A percentile compares a stretch with the other conserved stretches of the same genome.
Evolutionary conservation across 2,329 filamentous ascomycete species (phyloP).

Genomic region (Sporothrix phasma): DNA sequence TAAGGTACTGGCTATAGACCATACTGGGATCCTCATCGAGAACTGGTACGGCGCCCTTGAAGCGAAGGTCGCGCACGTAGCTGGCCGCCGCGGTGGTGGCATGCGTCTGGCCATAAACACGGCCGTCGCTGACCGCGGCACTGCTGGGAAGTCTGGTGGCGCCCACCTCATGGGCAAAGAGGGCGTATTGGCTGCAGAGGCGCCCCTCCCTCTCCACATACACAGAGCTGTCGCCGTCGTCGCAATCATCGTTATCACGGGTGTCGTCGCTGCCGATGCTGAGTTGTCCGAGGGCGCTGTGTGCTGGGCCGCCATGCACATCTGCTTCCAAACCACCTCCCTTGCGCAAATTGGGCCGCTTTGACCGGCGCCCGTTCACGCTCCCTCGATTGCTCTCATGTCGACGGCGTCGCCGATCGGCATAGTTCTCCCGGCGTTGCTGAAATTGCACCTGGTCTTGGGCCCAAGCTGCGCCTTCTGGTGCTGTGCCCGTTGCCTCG

Average conservation of each 20-base stretch:
- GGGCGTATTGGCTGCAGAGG: neutral
- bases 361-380: neutral
- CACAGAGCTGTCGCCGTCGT: neutral
- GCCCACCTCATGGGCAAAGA: neutral
- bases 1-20: neutral
- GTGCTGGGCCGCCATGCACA: neutral
- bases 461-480: conserved; percentile 43
- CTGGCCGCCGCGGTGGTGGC: neutral
- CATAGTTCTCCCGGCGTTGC: neutral
- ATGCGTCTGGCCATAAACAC: neutral
- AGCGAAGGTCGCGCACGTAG: neutral
- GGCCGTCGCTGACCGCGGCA: neutral
- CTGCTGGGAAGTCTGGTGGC: neutral
- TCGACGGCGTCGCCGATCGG: neutral
- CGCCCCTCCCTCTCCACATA: neutral
- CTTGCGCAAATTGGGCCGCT: neutral
- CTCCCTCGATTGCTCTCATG: neutral
- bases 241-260: too few relatives aligned
- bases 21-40: neutral
- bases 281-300: neutral
- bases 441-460: conserved; percentile 36
- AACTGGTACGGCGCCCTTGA: neutral
- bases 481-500: conserved; percentile 41
- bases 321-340: neutral
- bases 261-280: too few relatives aligned